Base-by-base conservation (phyloP, 371 early-diverging fungal species). In the Rozella allomycis region DNA sequence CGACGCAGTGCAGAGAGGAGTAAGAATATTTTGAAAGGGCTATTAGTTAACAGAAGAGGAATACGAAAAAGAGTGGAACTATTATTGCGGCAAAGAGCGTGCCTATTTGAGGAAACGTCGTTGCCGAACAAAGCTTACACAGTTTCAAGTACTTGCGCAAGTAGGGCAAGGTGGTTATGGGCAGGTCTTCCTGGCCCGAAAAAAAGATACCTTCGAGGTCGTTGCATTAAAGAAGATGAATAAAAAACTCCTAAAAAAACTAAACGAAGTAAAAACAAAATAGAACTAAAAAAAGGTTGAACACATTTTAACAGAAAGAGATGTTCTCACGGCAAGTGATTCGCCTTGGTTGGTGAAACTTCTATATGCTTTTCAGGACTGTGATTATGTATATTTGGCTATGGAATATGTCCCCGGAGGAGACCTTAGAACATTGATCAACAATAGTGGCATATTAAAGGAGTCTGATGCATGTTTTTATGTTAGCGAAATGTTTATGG, bases 391-490 rank as follows among this genome's bases (percentile, higher is more conserved):
- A 3, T 63, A 57, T 34, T 37, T 63, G 23, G 64, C 58, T 0
- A 77, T 74, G 78, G 88, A 87, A 49, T 87, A 71, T 58, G 73
- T 81, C 10, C 70, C 82, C 0, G 86, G 88, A 20, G 88, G 86
- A 8, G 86, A 85, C 39, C 47, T 87, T 33, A 64, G 81, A 33
- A 72, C 74, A 10, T 47, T 80, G 20, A 52, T 84, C 20, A 71
- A 70, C 25, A 71, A 58, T 42, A 51, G 48, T 41, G 29, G 72
- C 17, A 45, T 67, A 6, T 45, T 75, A 26, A 43, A 57, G 8
- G 64, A 78, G 48, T 52, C 47, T 5, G 53, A 63, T 35, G 68
- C 74, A 8, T 48, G 61, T 26, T 63, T 72, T 49, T 69, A 74
- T 49, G 49, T 72, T 26, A 50, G 72, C 27, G 72, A 82, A 49